Percentiles rank a stretch among this genome's conserved stretches.
These are phyloP conservation scores for Falciphora oryzae DNA, from an alignment of 2,329 filamentous ascomycete species.

Conservation along the genomic window DNA sequence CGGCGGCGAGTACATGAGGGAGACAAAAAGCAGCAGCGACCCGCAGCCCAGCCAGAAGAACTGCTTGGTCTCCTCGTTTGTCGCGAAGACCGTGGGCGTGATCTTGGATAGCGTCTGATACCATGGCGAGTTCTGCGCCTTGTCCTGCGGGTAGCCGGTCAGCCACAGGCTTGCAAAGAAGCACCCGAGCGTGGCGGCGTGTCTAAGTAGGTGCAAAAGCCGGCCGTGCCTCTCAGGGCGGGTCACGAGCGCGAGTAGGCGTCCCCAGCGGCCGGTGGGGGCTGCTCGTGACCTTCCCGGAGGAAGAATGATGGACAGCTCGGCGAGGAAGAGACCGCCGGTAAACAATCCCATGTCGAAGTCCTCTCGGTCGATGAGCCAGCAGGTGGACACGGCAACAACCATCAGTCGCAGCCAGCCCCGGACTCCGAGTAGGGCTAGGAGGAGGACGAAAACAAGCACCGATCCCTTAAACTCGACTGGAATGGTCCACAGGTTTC, in stretches of 20 bases:
- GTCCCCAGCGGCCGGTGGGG: too few relatives aligned
- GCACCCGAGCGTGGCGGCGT: slow-evolving; percentile 20
- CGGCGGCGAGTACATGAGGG: slow-evolving; percentile 25
- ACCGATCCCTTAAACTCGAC: slow-evolving; percentile 41
- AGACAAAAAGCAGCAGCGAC: slow-evolving; percentile 25
- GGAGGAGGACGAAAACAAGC: slow-evolving; percentile 33
- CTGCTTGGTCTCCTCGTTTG: too few relatives aligned
- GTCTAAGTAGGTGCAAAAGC: slow-evolving; percentile 6
- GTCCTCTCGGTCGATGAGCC: slow-evolving; percentile 34
- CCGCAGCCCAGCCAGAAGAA: slow-evolving; percentile 25
- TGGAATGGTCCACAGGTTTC: slow-evolving; percentile 36
- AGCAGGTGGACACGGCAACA: slow-evolving; percentile 1
- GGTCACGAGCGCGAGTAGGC: too few relatives aligned
- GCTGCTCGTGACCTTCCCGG: not conserved
- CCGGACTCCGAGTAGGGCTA: slow-evolving; percentile 22
- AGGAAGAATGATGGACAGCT: slow-evolving; percentile 32
- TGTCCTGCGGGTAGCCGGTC: slow-evolving; percentile 33
- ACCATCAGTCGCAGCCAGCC: not conserved
- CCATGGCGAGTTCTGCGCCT: slow-evolving; percentile 19
- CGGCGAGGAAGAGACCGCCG: slow-evolving; percentile 38
- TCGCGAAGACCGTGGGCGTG: too few relatives aligned
- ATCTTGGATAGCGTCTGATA: too few relatives aligned
- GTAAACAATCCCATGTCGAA: slow-evolving; percentile 34
- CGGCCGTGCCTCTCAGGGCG: too few relatives aligned
- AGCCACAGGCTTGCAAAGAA: slow-evolving; percentile 27